Evolutionary conservation across 2,329 filamentous ascomycete genomes (phyloP).

Genomic region (Penicillium glabrum): DNA sequence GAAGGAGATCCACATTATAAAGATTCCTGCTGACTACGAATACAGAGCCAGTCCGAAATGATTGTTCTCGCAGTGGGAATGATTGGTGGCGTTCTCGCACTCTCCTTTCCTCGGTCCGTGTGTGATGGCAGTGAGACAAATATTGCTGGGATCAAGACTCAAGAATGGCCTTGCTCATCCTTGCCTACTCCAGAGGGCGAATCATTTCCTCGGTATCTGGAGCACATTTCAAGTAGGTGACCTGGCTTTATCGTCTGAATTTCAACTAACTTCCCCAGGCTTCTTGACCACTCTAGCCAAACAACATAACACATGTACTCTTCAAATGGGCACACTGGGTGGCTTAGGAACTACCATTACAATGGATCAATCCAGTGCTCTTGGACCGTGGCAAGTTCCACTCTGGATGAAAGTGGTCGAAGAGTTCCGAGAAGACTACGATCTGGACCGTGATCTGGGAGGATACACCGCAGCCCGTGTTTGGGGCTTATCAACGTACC

Average conservation of each 20-base stretch:
- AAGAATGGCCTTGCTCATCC: constrained; percentile 15
- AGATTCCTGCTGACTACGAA: constrained; percentile 6
- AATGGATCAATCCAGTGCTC: constrained; percentile 5
- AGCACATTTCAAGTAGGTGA: constrained; percentile 35
- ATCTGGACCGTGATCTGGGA: constrained; percentile 51
- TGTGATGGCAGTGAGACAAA: constrained; percentile 15
- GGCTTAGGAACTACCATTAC: constrained; percentile 22
- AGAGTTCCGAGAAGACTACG: constrained; percentile 44
- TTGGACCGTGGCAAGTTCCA: constrained; percentile 5
- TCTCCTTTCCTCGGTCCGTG: constrained; percentile 18
- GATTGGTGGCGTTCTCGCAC: constrained; percentile 24
- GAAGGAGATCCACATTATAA: background rate
- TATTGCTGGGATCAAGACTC: constrained; percentile 5
- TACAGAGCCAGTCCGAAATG: constrained; percentile 21
- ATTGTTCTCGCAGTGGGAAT: constrained; percentile 26
- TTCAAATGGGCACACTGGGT: constrained; percentile 34
- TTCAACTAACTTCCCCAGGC: constrained; percentile 13
- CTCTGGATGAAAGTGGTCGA: constrained; percentile 34
- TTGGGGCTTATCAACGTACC: constrained; percentile 55
- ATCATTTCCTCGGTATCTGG: constrained; percentile 22
- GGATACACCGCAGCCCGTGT: constrained; percentile 51
- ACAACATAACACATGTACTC: constrained; percentile 11
- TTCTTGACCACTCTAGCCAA: constrained; percentile 22
- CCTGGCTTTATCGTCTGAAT: background rate
- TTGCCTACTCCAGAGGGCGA: constrained; percentile 7